These are phyloP conservation scores for Podaxis sp. DNA, from an alignment of 768 basidiomycete genomes.

Conservation along the genomic window DNA sequence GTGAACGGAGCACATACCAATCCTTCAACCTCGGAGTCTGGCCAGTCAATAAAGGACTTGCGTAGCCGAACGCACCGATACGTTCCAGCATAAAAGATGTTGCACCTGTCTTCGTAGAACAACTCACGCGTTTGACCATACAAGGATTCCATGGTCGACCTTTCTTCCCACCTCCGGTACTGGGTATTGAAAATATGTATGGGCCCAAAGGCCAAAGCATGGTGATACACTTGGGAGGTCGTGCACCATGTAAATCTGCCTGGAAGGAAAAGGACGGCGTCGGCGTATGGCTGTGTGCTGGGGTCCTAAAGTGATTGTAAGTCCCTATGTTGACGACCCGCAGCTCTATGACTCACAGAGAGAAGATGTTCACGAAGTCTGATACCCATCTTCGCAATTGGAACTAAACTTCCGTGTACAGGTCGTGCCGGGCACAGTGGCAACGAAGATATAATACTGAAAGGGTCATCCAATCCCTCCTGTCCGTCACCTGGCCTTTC, in stretches of 20 bases:
- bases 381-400: neutral
- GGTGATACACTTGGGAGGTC: neutral
- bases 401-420: neutral
- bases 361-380: neutral
- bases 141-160: neutral
- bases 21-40: neutral
- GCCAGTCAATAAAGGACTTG: neutral
- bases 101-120: neutral
- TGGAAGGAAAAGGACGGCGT: neutral
- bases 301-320: neutral
- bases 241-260: conserved; percentile 4
- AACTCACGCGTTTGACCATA: neutral
- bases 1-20: neutral
- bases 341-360: neutral
- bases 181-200: conserved; percentile 3
- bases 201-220: conserved; percentile 1
- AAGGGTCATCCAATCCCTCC: neutral
- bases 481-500: neutral
- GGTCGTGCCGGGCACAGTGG: neutral
- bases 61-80: neutral
- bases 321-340: neutral
- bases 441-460: neutral
- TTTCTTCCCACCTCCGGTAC: neutral
- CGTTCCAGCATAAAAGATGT: neutral
- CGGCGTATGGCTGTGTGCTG: neutral